A percentile compares a stretch with the other conserved stretches of the same genome.
Evolutionary conservation across 2,329 filamentous ascomycete species (phyloP).

Genomic region (Neofusicoccum laricinum): DNA sequence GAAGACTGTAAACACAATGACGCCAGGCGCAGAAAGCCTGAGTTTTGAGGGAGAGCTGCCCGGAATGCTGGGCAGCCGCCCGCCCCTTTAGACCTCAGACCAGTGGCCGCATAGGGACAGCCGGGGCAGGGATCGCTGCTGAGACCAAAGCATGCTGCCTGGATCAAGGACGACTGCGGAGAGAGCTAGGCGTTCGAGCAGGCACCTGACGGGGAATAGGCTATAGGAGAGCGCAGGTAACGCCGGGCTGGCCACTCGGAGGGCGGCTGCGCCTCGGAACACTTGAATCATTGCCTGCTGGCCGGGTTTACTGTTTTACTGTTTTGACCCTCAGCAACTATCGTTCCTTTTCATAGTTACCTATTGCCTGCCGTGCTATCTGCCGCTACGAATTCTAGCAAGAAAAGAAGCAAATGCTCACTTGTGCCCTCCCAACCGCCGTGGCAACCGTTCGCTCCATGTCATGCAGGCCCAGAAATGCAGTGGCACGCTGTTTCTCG

Average conservation of each 20-base stretch:
- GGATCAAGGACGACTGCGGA: neutral
- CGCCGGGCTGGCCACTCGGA: neutral
- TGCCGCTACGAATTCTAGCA: no score
- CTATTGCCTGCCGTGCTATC: neutral
- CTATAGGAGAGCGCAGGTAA: neutral
- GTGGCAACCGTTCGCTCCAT: neutral
- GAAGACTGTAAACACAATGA: neutral
- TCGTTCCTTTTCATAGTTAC: neutral
- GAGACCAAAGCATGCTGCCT: neutral
- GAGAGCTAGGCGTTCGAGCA: neutral
- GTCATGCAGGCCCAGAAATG: neutral
- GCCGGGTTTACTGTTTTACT: neutral
- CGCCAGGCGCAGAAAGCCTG: neutral
- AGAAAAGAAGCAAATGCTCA: neutral
- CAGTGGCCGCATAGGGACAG: neutral
- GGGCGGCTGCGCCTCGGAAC: neutral
- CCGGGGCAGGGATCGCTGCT: neutral
- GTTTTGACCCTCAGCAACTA: neutral
- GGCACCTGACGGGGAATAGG: neutral
- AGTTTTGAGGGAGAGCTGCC: neutral
- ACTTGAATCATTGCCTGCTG: neutral
- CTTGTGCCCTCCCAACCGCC: neutral
- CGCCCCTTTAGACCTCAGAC: neutral
- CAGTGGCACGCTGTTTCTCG: neutral
- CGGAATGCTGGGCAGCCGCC: conserved; percentile 2